Evolutionary conservation across 331 rosid genomes (phyloP).

Genomic region (Erythrophleum ivorense): DNA sequence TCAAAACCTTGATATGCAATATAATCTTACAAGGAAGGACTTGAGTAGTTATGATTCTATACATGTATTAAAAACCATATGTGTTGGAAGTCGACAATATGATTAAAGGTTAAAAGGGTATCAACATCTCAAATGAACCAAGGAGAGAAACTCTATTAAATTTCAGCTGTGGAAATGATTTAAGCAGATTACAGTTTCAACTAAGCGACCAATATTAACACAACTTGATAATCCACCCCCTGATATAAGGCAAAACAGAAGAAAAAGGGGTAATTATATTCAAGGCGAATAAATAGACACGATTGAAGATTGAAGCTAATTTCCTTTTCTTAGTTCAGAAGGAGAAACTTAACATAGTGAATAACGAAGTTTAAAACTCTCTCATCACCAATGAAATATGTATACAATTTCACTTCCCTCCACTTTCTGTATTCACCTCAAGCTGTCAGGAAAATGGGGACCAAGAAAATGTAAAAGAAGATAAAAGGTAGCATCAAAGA

Average conservation of each 20-base stretch:
- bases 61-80: not conserved
- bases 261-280: too few relatives aligned
- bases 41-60: not conserved
- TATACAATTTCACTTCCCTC: not conserved
- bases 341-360: not conserved
- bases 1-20: not conserved
- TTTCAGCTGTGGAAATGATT: not conserved
- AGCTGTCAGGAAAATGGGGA: not conserved
- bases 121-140: constrained; percentile 13
- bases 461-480: not conserved
- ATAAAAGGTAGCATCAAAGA: not conserved
- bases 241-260: too few relatives aligned
- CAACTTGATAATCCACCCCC: too few relatives aligned
- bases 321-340: not conserved
- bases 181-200: not conserved
- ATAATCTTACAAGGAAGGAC: not conserved
- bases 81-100: too few relatives aligned
- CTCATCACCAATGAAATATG: not conserved
- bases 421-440: not conserved
- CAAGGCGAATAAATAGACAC: too few relatives aligned
- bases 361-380: not conserved
- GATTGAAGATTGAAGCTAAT: not conserved
- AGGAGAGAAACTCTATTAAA: not conserved
- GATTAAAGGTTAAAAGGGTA: not conserved
- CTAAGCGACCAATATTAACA: not conserved